These are phyloP conservation scores for Hymenotorrendiella dingleyae DNA, from an alignment of 2,329 filamentous ascomycete genomes.

Conservation along the genomic window DNA sequence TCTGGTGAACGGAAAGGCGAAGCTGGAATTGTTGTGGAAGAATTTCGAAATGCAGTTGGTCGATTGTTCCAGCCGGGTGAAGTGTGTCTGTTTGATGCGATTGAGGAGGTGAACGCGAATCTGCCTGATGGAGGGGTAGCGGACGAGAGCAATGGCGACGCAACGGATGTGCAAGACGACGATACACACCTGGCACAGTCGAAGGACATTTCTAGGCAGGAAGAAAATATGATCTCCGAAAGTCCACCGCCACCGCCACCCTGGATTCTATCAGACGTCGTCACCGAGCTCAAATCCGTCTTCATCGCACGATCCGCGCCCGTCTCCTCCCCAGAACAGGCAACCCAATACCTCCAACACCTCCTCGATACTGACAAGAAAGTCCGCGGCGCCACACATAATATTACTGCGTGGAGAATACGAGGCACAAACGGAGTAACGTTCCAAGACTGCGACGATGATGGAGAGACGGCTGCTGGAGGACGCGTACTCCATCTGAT, in stretches of 20 bases:
- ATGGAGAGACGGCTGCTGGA: conserved; percentile 90
- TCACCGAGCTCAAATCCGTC: conserved; percentile 78
- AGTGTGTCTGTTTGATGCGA: conserved; percentile 86
- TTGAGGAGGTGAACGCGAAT: conserved; percentile 61
- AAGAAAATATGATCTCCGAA: conserved; percentile 16
- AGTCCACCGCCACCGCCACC: conserved; percentile 20
- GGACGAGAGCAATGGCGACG: conserved; percentile 4
- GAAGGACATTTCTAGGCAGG: conserved; percentile 13
- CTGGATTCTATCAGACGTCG: conserved; percentile 70
- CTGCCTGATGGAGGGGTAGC: background rate
- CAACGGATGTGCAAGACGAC: background rate
- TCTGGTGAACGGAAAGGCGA: conserved; percentile 66
- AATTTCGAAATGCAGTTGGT: conserved; percentile 61
- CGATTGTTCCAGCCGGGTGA: conserved; percentile 65
- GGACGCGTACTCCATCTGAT: conserved; percentile 80
- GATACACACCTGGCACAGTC: conserved; percentile 3
- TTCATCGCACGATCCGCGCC: conserved; percentile 74
- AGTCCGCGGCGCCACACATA: conserved; percentile 82
- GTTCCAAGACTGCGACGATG: conserved; percentile 91
- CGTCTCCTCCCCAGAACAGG: conserved; percentile 65
- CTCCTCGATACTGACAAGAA: conserved; percentile 78
- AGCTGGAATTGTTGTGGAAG: conserved; percentile 62
- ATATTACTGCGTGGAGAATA: conserved; percentile 92
- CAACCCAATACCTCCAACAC: conserved; percentile 64
- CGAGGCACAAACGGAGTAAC: conserved; percentile 46